Evolutionary conservation across 2,329 filamentous ascomycete genomes (phyloP).

Genomic region (Diaporthe eres): DNA sequence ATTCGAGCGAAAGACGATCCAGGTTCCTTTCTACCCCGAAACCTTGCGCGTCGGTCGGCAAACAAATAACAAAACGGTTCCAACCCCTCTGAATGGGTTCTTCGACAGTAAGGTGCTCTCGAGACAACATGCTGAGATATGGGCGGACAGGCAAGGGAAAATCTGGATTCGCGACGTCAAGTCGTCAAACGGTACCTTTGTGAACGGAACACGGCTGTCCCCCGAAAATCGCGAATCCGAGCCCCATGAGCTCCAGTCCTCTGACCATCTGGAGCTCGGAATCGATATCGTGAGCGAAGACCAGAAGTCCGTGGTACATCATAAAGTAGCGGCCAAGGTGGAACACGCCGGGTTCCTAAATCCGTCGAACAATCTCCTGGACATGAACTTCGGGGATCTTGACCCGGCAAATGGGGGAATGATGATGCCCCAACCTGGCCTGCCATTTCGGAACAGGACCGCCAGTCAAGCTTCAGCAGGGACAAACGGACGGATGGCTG

Average conservation of each 20-base stretch:
- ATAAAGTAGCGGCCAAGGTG: constrained; percentile 97
- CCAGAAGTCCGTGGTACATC: constrained; percentile 97
- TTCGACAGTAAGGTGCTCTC: constrained; percentile 99
- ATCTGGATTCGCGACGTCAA: constrained; percentile 98
- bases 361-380: constrained; percentile 81
- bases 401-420: constrained; percentile 84
- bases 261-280: constrained; percentile 92
- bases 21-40: constrained; percentile 94
- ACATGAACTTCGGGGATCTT: constrained; percentile 93
- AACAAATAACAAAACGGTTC: constrained; percentile 96
- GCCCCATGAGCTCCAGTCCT: constrained; percentile 90
- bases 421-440: constrained; percentile 77
- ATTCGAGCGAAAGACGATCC: constrained; percentile 97
- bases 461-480: constrained; percentile 76
- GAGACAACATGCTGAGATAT: constrained; percentile 95
- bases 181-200: constrained; percentile 98
- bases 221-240: constrained; percentile 97
- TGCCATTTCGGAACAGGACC: constrained; percentile 79
- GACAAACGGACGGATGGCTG: constrained; percentile 72
- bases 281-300: constrained; percentile 99
- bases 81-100: constrained; percentile 91
- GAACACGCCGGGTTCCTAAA: constrained; percentile 92
- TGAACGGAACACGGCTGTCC: constrained; percentile 91
- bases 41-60: constrained; percentile 93
- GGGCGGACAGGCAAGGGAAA: constrained; percentile 87